Conservation (phyloP, 306 rosid genomes). For the Vicia faba region DNA sequence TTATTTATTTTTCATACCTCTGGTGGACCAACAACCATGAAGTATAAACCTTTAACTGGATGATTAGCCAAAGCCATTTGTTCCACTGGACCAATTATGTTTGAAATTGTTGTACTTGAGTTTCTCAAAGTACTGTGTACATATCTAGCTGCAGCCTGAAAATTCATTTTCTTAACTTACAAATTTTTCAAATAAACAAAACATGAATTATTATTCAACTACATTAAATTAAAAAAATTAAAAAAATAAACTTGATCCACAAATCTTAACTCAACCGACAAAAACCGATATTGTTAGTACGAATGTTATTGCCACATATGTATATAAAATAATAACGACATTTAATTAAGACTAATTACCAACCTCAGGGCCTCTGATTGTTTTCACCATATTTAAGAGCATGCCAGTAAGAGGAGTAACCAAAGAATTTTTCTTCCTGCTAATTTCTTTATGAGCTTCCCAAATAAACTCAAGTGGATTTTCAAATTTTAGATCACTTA, state of each 20-base stretch:
- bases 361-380: conserved; percentile 56
- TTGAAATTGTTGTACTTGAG: conserved; percentile 53
- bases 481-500: conserved; percentile 32
- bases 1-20: conserved; percentile 40
- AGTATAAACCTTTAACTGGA: conserved; percentile 52
- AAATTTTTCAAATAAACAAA: background rate
- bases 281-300: too few species aligned
- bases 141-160: conserved; percentile 50
- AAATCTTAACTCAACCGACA: too few species aligned
- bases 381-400: conserved; percentile 35
- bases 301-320: too few species aligned
- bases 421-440: conserved; percentile 44
- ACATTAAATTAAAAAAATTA: background rate
- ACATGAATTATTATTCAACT: background rate
- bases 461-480: conserved; percentile 50
- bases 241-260: too few species aligned
- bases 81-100: conserved; percentile 55
- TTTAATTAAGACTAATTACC: background rate
- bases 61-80: conserved; percentile 51
- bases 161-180: background rate
- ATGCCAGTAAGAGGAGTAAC: conserved; percentile 42
- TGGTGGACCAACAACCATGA: conserved; percentile 48
- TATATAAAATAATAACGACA: background rate
- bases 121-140: conserved; percentile 41
- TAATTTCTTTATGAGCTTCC: conserved; percentile 43